Base-by-base conservation (phyloP, 768 basidiomycete species). In the Naganishia randhawae region DNA sequence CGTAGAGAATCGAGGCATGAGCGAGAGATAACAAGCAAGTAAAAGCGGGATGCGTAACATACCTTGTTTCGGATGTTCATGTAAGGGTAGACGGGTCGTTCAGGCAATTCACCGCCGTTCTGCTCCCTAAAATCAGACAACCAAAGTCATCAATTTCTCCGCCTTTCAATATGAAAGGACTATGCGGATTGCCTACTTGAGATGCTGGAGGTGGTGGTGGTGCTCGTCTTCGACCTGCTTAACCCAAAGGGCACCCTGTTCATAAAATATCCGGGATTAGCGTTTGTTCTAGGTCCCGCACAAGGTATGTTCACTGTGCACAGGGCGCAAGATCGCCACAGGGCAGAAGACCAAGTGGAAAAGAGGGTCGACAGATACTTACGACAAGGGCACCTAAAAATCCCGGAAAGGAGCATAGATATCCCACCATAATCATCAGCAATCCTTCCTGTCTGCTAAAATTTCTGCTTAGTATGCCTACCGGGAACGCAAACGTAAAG, bases 31-130 rank as follows among this genome's bases (percentile, higher is more conserved):
- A 42, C n/a, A n/a, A n/a, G n/a, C n/a, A 17, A 17, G 14, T 55
- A n/a, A 3, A 69, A 41, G 48, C 50, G 39, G 63, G 55, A 48
- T 65, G 57, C 50, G 19, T 13, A 13, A 72, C 75, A 69, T 55
- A 74, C 73, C 76, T 79, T 79, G 76, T 72, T 76, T 52, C 77
- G 71, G 71, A 77, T 74, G 74, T 79, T 79, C 78, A 79, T 78
- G 78, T 78, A 79, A 32, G 77, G 75, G 73, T 79, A 79, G 25
- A 77, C 74, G 52, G 72, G 70, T 66, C 78, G 69, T 51, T 76
- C 78, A 52, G 73, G 74, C 50, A 71, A 52, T 52, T 75, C 75
- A 61, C 75, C 76, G 61, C 73, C 74, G 71, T 77, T 73, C 37
- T 72, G 75, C 64, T 75, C 67, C 66, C 71, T 72, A 45, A 13